phyloP scores from a whole-genome alignment of 495 filamentous ascomycete species.

The Penicillium alfredii region DNA sequence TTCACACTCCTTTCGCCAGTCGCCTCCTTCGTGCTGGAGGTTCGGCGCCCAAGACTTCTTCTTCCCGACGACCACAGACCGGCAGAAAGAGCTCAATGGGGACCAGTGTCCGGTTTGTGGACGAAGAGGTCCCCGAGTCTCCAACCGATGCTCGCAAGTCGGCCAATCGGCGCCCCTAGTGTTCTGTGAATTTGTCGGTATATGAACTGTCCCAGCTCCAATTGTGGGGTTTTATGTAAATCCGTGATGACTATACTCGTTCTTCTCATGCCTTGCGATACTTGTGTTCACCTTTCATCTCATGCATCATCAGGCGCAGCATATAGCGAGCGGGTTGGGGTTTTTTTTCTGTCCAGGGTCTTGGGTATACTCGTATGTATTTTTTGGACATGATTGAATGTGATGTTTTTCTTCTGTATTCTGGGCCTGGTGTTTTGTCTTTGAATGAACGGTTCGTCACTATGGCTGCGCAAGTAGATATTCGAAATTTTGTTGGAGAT shows the following conservation, averaged over 20 bases:
- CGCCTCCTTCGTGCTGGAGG: constrained; percentile 36
- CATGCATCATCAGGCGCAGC: constrained; percentile 26
- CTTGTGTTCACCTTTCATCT: constrained; percentile 12
- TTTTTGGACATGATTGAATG: constrained; percentile 24
- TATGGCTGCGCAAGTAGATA: neutral
- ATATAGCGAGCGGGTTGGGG: constrained; percentile 18
- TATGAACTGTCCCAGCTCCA: constrained; percentile 5
- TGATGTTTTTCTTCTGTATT: no score
- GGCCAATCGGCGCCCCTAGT: constrained; percentile 30
- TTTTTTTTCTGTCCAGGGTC: neutral
- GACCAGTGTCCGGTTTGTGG: constrained; percentile 40
- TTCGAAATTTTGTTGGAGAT: neutral
- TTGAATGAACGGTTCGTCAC: neutral
- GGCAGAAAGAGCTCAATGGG: constrained; percentile 33
- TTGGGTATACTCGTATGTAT: constrained; percentile 16
- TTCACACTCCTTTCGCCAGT: constrained; percentile 43
- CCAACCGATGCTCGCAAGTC: constrained; percentile 38
- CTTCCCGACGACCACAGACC: constrained; percentile 25
- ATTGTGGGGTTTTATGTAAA: constrained; percentile 11
- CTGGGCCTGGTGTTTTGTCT: neutral
- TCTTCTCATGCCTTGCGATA: constrained; percentile 10
- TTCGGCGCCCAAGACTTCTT: constrained; percentile 18
- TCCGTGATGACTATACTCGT: constrained; percentile 9
- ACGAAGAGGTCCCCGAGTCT: constrained; percentile 40
- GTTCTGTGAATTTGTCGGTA: constrained; percentile 5